These are phyloP conservation scores for Globisporangium ultimum DNA, from an alignment of 352 stramenopile genomes.

Conservation along the genomic window DNA sequence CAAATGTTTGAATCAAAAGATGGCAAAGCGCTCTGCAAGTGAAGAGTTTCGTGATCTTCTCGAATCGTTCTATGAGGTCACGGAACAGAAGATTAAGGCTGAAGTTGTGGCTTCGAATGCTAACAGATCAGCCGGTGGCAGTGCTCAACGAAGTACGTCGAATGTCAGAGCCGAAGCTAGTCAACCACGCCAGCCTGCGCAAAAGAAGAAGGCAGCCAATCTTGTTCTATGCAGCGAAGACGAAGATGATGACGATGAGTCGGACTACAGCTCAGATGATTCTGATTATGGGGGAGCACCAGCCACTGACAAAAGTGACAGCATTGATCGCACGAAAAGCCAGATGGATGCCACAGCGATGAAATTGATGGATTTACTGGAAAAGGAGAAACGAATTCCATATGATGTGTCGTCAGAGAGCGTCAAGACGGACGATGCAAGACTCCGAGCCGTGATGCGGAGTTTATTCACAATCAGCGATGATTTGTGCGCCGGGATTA, in stretches of 20 bases:
- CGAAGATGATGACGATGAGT: constrained; percentile 58
- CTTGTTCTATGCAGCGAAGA: constrained; percentile 61
- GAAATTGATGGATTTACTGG: constrained; percentile 14
- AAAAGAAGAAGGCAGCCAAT: constrained; percentile 23
- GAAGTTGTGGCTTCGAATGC: background rate
- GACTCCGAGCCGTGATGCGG: constrained; percentile 64
- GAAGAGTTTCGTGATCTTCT: constrained; percentile 70
- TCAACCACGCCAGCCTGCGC: background rate
- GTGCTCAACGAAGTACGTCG: background rate
- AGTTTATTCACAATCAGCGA: constrained; percentile 73
- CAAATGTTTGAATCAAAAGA: constrained; percentile 61
- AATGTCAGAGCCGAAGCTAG: background rate
- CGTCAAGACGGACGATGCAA: constrained; percentile 36
- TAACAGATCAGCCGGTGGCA: background rate
- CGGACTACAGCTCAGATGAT: constrained; percentile 35
- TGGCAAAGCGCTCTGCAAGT: constrained; percentile 68
- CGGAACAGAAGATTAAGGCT: constrained; percentile 10
- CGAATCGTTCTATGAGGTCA: constrained; percentile 26
- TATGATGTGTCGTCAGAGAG: constrained; percentile 58
- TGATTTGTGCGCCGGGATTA: constrained; percentile 59
- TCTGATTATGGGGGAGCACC: constrained; percentile 15
- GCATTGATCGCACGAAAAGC: constrained; percentile 12
- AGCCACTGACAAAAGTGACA: constrained; percentile 23
- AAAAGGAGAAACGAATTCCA: constrained; percentile 27
- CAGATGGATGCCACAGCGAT: background rate